Base-by-base conservation (phyloP, 2,329 filamentous ascomycete genomes). In the Microdochium paspali region DNA sequence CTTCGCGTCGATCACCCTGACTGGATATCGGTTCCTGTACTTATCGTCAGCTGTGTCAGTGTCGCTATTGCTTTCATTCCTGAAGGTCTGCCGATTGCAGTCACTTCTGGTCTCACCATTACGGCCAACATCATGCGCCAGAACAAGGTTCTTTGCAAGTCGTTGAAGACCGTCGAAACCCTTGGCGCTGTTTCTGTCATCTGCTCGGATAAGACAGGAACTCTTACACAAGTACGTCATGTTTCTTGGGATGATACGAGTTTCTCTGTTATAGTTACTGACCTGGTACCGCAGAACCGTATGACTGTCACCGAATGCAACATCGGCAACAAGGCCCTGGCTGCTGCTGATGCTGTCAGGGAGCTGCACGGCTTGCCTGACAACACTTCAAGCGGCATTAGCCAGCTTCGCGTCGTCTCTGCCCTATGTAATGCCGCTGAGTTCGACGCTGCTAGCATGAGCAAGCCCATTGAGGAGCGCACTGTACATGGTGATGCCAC, bases 61-160 rank as follows among this genome's bases (percentile, higher is more conserved):
- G 78, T 87, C 1, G 85, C 82, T 0, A 81, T 88, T 7, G 85
- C 85, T 1, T 88, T 88, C 59, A 86, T 90, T 13, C 85, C 86
- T 0, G 85, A 89, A 63, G 84, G 84, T 5, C 67, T 87, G 0
- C 84, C 84, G 0, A 82, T 88, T 45, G 83, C 84, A 1, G 66
- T 87, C 30, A 84, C 83, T 0, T 79, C 81, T 1, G 84, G 80
- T 18, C 69, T 90, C 53, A 89, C 85, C 0, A 90, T 90, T 50
- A 84, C 80, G 1, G 85, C 86, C 20, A 86, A 84, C 53, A 74
- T 86, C 55, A 89, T 90, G 86, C 74, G 74, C 52, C 82, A 84
- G 65, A 83, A 89, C 62, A 84, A 85, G 58, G 81, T 90, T 40
- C 73, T 90, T 9, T 89, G 85, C 78, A 90, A 90, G 66, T 87